Base-by-base conservation (phyloP, 306 rosid species). In the Rubus idaeus region DNA sequence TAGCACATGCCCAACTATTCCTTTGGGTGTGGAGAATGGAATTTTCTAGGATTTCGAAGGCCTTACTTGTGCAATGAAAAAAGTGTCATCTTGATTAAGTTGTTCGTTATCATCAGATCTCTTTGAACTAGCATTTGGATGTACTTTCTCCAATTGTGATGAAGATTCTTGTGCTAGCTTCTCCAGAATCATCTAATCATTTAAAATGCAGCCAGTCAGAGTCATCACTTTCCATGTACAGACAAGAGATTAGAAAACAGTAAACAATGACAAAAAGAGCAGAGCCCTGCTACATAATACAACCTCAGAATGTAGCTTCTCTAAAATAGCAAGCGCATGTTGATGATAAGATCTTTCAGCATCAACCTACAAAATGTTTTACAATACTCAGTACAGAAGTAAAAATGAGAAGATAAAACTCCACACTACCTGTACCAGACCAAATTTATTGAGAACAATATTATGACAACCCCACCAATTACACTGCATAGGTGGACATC, bases 261-360 rank as follows among this genome's bases (percentile, higher is more conserved):
- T 5, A 73, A 35, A 64, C 35, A 39, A 80, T 58, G 74, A 82
- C n/a, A 61, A 53, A 52, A 68, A 74, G 78, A 52, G 74, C 78
- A 80, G 67, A 71, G 67, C 67, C n/a, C 58, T 49, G 63, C 35
- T 30, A 26, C 45, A 68, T 35, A 72, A 77, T 50, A 79, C 87
- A 77, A 94, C 96, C 96, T 91, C 97, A 35, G 89, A 77, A 76
- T 90, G 83, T 73, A 91, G 82, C 80, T 85, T 89, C 71, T 94
- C 97, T 71, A 94, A 79, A 84, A 89, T 77, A 70, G 77, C 76
- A 86, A 94, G 94, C 63, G 89, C 91, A 82, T 87, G 85, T 70
- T 83, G 91, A 81, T 94, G 97, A 86, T 83, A 91, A 63, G 88
- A 73, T 90, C 88, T 88, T 88, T 94, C 98, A 60, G 95, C 95